Conservation (phyloP, 305 asterid genomes). For the Fraxinus latifolia region DNA sequence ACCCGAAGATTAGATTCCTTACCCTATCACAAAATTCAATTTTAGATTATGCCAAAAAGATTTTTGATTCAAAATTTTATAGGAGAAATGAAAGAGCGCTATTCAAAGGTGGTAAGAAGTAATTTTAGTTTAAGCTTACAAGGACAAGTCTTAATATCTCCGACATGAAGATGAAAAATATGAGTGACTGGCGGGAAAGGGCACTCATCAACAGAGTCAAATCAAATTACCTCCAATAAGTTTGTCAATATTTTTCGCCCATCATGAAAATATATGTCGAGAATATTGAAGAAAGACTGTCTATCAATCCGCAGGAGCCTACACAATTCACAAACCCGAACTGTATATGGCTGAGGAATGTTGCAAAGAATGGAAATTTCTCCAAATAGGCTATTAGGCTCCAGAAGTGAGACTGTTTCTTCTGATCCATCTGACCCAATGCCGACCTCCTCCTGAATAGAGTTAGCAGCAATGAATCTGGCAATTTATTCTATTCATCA, state of each 20-base stretch:
- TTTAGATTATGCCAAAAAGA: not conserved
- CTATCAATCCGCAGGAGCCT: slow-evolving; percentile 80
- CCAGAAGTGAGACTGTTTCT: slow-evolving; percentile 54
- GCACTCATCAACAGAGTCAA: not conserved
- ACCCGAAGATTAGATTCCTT: slow-evolving; percentile 59
- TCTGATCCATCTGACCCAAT: slow-evolving; percentile 62
- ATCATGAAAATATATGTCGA: slow-evolving; percentile 81
- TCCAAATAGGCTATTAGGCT: slow-evolving; percentile 68
- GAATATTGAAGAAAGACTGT: slow-evolving; percentile 71
- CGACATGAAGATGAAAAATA: not conserved
- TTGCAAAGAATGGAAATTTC: slow-evolving; percentile 78
- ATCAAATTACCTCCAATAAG: slow-evolving; percentile 62
- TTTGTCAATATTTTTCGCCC: slow-evolving; percentile 76
- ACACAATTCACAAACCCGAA: slow-evolving; percentile 76
- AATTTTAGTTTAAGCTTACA: not conserved
- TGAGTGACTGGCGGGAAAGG: not conserved
- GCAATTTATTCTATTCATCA: not conserved
- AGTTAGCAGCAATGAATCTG: not conserved
- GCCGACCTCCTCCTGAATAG: slow-evolving; percentile 71
- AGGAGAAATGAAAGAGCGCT: not conserved
- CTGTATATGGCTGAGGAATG: slow-evolving; percentile 89
- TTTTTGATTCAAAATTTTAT: not conserved
- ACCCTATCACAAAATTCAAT: slow-evolving; percentile 39
- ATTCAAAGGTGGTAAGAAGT: not conserved
- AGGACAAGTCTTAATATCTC: not conserved